Conservation (phyloP, 257 asterid genomes). For the Buddleja alternifolia region DNA sequence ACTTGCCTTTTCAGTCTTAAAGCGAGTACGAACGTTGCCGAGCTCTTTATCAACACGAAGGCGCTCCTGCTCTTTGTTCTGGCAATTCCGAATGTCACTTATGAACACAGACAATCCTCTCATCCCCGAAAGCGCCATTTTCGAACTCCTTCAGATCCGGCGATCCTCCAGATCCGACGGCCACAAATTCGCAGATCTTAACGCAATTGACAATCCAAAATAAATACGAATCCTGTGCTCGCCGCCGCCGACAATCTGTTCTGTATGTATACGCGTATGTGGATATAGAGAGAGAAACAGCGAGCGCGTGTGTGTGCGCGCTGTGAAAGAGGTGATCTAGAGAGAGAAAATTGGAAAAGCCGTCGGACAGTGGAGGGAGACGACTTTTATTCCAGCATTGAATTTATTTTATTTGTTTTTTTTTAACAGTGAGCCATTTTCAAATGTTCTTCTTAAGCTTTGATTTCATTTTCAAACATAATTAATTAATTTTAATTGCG, state of each 20-base stretch:
- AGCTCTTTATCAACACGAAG: conserved; percentile 97
- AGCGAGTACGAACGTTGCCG: conserved; percentile 79
- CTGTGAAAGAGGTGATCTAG: conserved; percentile 53
- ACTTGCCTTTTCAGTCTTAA: conserved; percentile 66
- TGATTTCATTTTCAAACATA: not conserved
- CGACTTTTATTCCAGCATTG: conserved; percentile 34
- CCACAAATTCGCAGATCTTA: conserved; percentile 33
- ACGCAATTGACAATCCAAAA: conserved; percentile 3
- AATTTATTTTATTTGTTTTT: not conserved
- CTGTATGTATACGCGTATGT: not conserved
- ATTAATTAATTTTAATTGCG: not conserved
- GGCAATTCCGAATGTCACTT: conserved; percentile 95
- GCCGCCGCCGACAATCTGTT: not conserved
- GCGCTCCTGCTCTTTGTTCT: conserved; percentile 94
- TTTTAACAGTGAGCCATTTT: conserved; percentile 21
- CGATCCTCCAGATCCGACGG: conserved; percentile 51
- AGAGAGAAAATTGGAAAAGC: conserved; percentile 51
- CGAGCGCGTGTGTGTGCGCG: not conserved
- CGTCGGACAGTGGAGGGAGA: conserved; percentile 53
- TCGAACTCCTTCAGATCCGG: conserved; percentile 55
- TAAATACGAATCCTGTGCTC: not conserved
- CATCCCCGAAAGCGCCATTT: conserved; percentile 99
- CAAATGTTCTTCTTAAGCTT: conserved; percentile 8
- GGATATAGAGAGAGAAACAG: conserved; percentile 28
- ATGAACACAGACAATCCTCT: conserved; percentile 98